Conservation (phyloP, 2,329 filamentous ascomycete species). For the Beauveria pseudobassiana region DNA sequence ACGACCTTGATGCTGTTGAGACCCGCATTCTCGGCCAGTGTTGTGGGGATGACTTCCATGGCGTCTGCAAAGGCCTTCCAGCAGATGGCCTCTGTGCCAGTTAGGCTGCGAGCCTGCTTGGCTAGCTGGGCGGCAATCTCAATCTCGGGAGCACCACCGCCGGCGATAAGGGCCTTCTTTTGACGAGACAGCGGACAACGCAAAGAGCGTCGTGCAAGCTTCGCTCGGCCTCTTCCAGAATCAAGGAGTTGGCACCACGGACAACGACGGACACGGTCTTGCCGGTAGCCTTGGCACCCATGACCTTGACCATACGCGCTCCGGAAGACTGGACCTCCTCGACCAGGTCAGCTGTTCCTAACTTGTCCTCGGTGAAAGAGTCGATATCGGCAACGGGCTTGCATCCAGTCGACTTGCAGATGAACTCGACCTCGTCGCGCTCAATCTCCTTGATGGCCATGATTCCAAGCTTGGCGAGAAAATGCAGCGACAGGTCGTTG, state of each 20-base stretch:
- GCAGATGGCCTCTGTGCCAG: slow-evolving; percentile 93
- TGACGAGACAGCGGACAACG: slow-evolving; percentile 93
- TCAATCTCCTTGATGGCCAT: slow-evolving; percentile 96
- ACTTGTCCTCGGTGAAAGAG: slow-evolving; percentile 97
- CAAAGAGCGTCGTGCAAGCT: slow-evolving; percentile 96
- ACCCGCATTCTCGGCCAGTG: slow-evolving; percentile 92
- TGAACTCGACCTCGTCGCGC: slow-evolving; percentile 96
- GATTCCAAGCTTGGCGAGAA: slow-evolving; percentile 94
- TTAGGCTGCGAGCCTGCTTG: slow-evolving; percentile 72
- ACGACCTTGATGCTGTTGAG: slow-evolving; percentile 99
- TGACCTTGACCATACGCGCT: slow-evolving; percentile 89
- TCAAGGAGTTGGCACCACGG: slow-evolving; percentile 86
- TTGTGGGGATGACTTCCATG: slow-evolving; percentile 94
- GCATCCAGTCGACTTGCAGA: slow-evolving; percentile 98
- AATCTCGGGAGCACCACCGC: slow-evolving; percentile 92
- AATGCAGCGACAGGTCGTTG: slow-evolving; percentile 95
- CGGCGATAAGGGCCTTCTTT: slow-evolving; percentile 99
- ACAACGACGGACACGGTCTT: slow-evolving; percentile 94
- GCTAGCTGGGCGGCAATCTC: slow-evolving; percentile 86
- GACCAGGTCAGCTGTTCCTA: slow-evolving; percentile 85
- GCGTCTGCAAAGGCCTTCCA: slow-evolving; percentile 99
- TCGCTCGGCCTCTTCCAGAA: slow-evolving; percentile 94
- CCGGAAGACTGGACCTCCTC: slow-evolving; percentile 86
- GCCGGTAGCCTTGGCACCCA: slow-evolving; percentile 73
- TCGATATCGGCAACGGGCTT: slow-evolving; percentile 98